Conservation (phyloP, 345 rosid species). For the Eucalyptus curtisii region DNA sequence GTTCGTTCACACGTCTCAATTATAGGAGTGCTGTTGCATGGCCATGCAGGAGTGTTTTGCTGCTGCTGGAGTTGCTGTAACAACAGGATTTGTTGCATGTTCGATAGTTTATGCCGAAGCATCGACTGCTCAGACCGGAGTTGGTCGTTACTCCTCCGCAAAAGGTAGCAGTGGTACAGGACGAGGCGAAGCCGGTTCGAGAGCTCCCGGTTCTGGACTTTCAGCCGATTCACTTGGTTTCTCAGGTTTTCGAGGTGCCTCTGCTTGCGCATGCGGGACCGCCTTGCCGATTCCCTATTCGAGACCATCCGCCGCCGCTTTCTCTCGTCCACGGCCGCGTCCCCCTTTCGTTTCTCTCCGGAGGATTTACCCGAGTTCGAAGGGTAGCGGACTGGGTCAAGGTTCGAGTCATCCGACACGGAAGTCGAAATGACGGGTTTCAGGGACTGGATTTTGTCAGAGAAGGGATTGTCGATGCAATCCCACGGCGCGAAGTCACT, state of each 20-base stretch:
- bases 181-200: constrained; percentile 35
- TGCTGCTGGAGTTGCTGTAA: constrained; percentile 49
- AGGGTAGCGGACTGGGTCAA: neutral
- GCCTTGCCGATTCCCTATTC: constrained; percentile 87
- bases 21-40: constrained; percentile 17
- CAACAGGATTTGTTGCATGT: constrained; percentile 26
- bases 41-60: constrained; percentile 30
- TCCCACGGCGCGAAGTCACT: constrained; percentile 56
- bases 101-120: constrained; percentile 43
- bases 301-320: constrained; percentile 75
- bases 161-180: constrained; percentile 25
- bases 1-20: constrained; percentile 21
- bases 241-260: constrained; percentile 66
- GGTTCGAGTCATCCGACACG: constrained; percentile 21
- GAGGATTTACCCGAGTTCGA: constrained; percentile 8
- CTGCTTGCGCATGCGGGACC: constrained; percentile 85
- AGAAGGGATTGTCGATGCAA: neutral
- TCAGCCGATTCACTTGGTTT: constrained; percentile 56
- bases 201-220: constrained; percentile 52
- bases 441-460: constrained; percentile 18
- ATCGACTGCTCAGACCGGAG: constrained; percentile 41
- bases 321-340: constrained; percentile 28
- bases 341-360: constrained; percentile 16
- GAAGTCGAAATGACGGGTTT: constrained; percentile 26
- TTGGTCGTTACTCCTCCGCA: constrained; percentile 33